Conservation (phyloP, 2,329 filamentous ascomycete genomes). For the Drechslera avenae region DNA sequence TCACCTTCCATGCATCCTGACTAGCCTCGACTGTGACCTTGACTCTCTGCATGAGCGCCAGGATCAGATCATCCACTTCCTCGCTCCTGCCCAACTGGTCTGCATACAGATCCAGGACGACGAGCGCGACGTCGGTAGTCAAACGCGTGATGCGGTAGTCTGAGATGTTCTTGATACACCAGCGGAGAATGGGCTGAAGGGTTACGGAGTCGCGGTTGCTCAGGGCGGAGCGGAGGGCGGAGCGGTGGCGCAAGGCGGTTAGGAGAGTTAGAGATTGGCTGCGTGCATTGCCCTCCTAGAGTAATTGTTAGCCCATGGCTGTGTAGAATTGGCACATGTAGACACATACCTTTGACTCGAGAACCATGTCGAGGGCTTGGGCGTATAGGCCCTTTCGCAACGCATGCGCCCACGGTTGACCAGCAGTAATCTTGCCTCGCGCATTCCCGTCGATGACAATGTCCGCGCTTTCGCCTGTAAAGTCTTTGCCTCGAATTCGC, state of each 20-base stretch:
- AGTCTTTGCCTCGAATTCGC: constrained; percentile 72
- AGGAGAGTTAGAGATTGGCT: constrained; percentile 72
- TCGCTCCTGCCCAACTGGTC: constrained; percentile 75
- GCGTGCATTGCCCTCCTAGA: constrained; percentile 35
- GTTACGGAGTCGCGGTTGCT: constrained; percentile 80
- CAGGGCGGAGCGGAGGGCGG: constrained; percentile 56
- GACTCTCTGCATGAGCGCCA: constrained; percentile 71
- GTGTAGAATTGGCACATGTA: not conserved
- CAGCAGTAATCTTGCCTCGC: constrained; percentile 65
- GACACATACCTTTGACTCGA: constrained; percentile 53
- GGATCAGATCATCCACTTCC: constrained; percentile 73
- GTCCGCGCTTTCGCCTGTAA: constrained; percentile 81
- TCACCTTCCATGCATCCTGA: constrained; percentile 79
- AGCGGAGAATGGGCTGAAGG: constrained; percentile 81
- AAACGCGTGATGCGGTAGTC: constrained; percentile 81
- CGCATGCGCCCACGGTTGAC: constrained; percentile 78
- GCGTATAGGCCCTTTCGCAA: constrained; percentile 79
- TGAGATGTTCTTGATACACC: constrained; percentile 79
- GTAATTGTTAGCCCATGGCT: constrained; percentile 9
- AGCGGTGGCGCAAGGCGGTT: constrained; percentile 48
- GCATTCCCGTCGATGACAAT: constrained; percentile 84
- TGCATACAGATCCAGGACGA: constrained; percentile 85
- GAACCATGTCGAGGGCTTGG: constrained; percentile 77
- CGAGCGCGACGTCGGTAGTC: constrained; percentile 80
- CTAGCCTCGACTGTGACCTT: constrained; percentile 79